These are phyloP conservation scores for Fraxinus albicans DNA, from an alignment of 305 asterid species.

Conservation along the genomic window DNA sequence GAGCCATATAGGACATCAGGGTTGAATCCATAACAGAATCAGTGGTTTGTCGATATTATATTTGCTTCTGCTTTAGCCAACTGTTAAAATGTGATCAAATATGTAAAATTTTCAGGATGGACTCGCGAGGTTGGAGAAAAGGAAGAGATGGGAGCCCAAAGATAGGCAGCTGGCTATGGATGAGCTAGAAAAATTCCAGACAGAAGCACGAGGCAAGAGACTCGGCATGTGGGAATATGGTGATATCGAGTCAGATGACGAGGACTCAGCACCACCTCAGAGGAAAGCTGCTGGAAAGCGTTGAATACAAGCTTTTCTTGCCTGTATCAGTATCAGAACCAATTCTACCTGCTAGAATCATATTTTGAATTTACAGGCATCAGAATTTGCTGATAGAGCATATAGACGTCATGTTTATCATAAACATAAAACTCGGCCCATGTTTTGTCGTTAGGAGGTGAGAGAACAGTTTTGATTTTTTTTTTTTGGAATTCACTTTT, in stretches of 20 bases:
- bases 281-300: conserved; percentile 48
- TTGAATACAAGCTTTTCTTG: conserved; percentile 37
- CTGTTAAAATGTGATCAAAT: background rate
- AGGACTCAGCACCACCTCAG: conserved; percentile 62
- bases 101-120: conserved; percentile 63
- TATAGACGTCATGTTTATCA: background rate
- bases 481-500: conserved; percentile 1
- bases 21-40: background rate
- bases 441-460: conserved; percentile 26
- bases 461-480: conserved; percentile 38
- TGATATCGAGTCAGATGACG: conserved; percentile 87
- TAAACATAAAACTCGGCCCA: conserved; percentile 20
- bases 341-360: conserved; percentile 5
- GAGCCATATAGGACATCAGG: background rate
- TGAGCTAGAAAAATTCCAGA: conserved; percentile 69
- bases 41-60: background rate
- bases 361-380: conserved; percentile 29
- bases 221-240: conserved; percentile 97
- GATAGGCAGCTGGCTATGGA: conserved; percentile 58
- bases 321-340: conserved; percentile 29
- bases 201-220: conserved; percentile 67
- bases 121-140: conserved; percentile 84
- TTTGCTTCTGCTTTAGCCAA: background rate
- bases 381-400: conserved; percentile 23
- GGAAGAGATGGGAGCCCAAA: conserved; percentile 66